Percentiles rank a stretch among this genome's conserved stretches.
Evolutionary conservation across 208 protist genomes (phyloP).

Genomic region (Trypanosoma grayi): DNA sequence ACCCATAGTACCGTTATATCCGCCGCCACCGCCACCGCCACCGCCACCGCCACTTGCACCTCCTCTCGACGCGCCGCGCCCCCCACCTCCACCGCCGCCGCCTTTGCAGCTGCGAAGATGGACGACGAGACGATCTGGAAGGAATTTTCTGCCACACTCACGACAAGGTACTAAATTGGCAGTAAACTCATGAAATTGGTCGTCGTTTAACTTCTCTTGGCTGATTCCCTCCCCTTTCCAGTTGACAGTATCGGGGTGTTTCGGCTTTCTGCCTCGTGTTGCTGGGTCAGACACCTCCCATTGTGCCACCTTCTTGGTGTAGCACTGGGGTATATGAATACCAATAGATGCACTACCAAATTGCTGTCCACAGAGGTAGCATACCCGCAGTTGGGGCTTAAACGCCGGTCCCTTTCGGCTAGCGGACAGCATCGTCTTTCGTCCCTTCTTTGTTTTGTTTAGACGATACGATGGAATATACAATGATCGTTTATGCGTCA

Average conservation of each 20-base stretch:
- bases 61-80: conserved; percentile 6
- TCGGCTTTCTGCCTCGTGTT: conserved; percentile 65
- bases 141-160: conserved; percentile 87
- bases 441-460: neutral
- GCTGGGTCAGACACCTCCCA: conserved; percentile 66
- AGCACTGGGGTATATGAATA: conserved; percentile 92
- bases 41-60: neutral
- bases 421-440: conserved; percentile 18
- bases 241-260: conserved; percentile 75
- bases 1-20: neutral
- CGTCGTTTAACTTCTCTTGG: conserved; percentile 58
- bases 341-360: conserved; percentile 86
- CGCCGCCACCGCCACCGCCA: neutral
- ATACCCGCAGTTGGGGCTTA: conserved; percentile 67
- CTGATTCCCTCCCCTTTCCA: conserved; percentile 47
- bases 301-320: conserved; percentile 78
- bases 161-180: conserved; percentile 79
- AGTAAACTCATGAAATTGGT: conserved; percentile 78
- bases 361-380: conserved; percentile 89
- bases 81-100: conserved; percentile 21
- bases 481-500: no score
- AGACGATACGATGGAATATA: no score
- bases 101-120: conserved; percentile 86
- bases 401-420: conserved; percentile 24
- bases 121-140: conserved; percentile 87